Base-by-base conservation (phyloP, 345 rosid species). In the Brassica nigra region DNA sequence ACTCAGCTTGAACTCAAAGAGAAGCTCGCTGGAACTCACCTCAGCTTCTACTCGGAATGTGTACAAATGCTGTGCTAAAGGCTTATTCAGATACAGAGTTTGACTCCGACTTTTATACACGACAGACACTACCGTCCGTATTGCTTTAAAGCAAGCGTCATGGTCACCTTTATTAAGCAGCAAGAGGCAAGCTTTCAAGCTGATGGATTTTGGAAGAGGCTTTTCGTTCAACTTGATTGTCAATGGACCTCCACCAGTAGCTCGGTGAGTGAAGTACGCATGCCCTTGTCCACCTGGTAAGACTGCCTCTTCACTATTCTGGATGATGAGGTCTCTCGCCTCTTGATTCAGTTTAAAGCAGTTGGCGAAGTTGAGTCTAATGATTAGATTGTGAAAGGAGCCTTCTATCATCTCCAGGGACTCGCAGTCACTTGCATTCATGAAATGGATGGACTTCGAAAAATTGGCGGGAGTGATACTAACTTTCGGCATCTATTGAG, bases 271-370 rank as follows among this genome's bases (percentile, higher is more conserved):
- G 27, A 23, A 23, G 27, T 23, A 23, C 27, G 27, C 27, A 23
- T 23, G 27, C 27, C 27, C 27, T 23, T 23, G 27, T 23, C 27
- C 27, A 23, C 27, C 27, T 23, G 27, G 27, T 23, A 23, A 23
- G 27, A 23, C 27, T 23, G 27, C 27, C 27, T 23, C 27, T 23
- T 31, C 5, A n/a, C 11, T 14, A 5, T 8, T 2, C 11, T 31
- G 0, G 23, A 31, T 6, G 42, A 63, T 3, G 27, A 63, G 42
- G 36, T 64, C 68, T 64, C 68, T 64, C 6, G 44, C 68, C n/a
- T 64, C 68, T 33, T 64, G 44, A 33, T 64, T 64, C 44, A 64
- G 12, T 64, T 64, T 64, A 5, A 64, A 64, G 68, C 68, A 64
- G 12, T 64, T 64, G 4, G 1, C 23, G 33, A 64, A 33, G 5